Evolutionary conservation across 140 eudicot species (phyloP).

Genomic region (Anethum foeniculum): DNA sequence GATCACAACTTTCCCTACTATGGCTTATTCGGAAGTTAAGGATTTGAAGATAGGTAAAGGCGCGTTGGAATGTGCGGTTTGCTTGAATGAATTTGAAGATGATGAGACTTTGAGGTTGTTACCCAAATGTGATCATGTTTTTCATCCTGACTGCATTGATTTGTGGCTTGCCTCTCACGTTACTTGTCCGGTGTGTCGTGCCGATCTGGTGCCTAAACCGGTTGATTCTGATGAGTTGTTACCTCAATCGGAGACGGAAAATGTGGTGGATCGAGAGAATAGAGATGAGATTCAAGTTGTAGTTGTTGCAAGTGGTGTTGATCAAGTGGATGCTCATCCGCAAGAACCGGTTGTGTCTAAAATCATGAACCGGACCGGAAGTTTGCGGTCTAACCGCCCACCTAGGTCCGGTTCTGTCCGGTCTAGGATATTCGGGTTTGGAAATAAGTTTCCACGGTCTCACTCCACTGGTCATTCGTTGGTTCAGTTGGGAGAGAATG

Average conservation of each 20-base stretch:
- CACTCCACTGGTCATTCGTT: constrained; percentile 51
- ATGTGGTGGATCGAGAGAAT: neutral
- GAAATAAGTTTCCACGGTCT: constrained; percentile 27
- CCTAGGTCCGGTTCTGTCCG: constrained; percentile 32
- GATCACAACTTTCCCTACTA: constrained; percentile 41
- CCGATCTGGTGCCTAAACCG: constrained; percentile 34
- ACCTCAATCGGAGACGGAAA: neutral
- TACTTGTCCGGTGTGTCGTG: constrained; percentile 55
- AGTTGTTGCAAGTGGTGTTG: constrained; percentile 11
- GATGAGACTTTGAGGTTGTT: constrained; percentile 41
- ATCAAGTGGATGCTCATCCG: neutral
- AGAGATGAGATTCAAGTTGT: constrained; percentile 11
- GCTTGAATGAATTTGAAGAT: constrained; percentile 47
- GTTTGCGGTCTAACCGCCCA: constrained; percentile 15
- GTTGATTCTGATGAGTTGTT: constrained; percentile 13
- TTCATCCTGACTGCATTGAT: constrained; percentile 49
- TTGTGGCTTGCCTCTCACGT: constrained; percentile 50
- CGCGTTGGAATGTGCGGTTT: constrained; percentile 54
- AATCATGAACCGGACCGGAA: constrained; percentile 15
- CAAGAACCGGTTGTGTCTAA: neutral
- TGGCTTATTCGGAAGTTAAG: constrained; percentile 37
- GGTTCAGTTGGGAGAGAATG: constrained; percentile 37
- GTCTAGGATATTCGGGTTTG: constrained; percentile 16
- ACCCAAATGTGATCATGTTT: constrained; percentile 48
- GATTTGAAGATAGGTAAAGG: constrained; percentile 40